Evolutionary conservation across 768 basidiomycete species (phyloP).

Genomic region (Sarcodon sp.): DNA sequence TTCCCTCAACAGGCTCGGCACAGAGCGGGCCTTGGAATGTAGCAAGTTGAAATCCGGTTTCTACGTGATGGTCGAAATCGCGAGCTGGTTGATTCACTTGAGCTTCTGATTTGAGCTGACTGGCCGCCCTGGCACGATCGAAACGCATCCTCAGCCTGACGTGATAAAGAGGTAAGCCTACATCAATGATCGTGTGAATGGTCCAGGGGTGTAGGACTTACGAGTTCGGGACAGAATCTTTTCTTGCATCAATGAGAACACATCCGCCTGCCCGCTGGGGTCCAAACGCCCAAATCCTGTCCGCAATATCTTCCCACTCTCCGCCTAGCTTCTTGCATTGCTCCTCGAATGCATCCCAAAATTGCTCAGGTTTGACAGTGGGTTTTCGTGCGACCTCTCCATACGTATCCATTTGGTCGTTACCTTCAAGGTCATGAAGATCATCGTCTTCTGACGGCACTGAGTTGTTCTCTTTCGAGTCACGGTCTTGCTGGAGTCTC

Average conservation of each 20-base stretch:
- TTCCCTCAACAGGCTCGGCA: constrained; percentile 86
- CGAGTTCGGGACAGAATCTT: constrained; percentile 35
- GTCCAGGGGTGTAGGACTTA: constrained; percentile 20
- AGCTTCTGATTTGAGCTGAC: constrained; percentile 3
- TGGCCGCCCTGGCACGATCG: constrained; percentile 20
- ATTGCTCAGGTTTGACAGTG: constrained; percentile 58
- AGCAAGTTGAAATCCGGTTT: constrained; percentile 92
- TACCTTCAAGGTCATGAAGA: constrained; percentile 14
- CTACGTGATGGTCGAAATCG: constrained; percentile 78
- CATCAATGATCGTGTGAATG: constrained; percentile 1
- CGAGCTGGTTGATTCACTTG: constrained; percentile 10
- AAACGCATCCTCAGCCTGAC: constrained; percentile 40
- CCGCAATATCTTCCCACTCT: constrained; percentile 68
- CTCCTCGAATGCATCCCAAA: constrained; percentile 61
- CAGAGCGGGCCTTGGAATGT: constrained; percentile 92
- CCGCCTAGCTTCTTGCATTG: constrained; percentile 53
- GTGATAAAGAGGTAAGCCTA: constrained; percentile 3
- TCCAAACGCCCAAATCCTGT: constrained; percentile 84
- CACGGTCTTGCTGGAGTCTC: constrained; percentile 41
- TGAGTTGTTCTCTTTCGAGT: constrained; percentile 5
- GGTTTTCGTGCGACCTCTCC: constrained; percentile 52
- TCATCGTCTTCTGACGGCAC: constrained; percentile 19
- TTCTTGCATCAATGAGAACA: constrained; percentile 66
- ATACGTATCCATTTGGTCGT: constrained; percentile 21
- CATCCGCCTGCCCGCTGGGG: constrained; percentile 82